These are phyloP conservation scores for Microdochium nivale DNA, from an alignment of 2,329 filamentous ascomycete species.

Conservation along the genomic window DNA sequence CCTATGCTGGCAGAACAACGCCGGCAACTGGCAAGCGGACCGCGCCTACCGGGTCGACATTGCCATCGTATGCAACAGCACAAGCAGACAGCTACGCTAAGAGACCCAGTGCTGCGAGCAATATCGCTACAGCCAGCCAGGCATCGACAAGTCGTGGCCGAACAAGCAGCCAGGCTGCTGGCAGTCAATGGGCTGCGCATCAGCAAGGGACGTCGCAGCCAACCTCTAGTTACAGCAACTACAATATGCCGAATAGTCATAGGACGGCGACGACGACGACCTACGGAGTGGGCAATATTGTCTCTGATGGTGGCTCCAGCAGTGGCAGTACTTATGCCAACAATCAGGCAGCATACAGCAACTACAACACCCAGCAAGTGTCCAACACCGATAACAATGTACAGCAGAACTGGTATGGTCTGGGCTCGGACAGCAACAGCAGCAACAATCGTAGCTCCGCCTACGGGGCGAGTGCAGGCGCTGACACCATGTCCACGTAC, in stretches of 20 bases:
- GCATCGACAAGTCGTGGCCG: neutral
- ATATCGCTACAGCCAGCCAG: neutral
- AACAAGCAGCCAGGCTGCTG: neutral
- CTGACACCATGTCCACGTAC: neutral
- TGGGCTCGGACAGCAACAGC: neutral
- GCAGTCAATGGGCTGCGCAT: neutral
- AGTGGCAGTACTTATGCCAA: neutral
- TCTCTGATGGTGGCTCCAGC: neutral
- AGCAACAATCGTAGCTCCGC: neutral
- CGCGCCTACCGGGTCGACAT: neutral
- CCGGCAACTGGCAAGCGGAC: neutral
- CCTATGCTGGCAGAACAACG: neutral
- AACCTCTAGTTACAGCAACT: neutral
- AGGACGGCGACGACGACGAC: neutral
- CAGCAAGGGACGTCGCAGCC: neutral
- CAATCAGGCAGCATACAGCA: neutral
- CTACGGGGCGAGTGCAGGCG: neutral
- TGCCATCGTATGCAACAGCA: neutral
- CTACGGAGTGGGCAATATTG: neutral
- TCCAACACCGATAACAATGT: neutral
- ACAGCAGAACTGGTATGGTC: neutral
- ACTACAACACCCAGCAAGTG: neutral
- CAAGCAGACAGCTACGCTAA: neutral
- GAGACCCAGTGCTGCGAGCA: neutral
- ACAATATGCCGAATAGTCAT: neutral